These are phyloP conservation scores for Boletus vermiculosoides DNA, from an alignment of 768 basidiomycete genomes.

Conservation along the genomic window DNA sequence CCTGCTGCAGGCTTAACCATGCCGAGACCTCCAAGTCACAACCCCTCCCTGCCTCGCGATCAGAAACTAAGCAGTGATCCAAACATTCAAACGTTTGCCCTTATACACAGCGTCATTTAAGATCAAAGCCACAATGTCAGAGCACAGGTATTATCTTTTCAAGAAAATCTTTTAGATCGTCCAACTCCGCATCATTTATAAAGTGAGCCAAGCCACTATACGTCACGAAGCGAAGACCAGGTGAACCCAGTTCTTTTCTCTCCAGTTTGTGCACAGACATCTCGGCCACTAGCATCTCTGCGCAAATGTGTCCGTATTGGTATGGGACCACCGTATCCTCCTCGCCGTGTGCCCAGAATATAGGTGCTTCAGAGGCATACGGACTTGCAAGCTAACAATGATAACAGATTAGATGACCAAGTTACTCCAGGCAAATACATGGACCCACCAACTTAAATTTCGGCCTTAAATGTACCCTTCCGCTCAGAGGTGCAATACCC, in stretches of 20 bases:
- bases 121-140: not conserved
- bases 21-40: not conserved
- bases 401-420: not conserved
- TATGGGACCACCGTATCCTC: not conserved
- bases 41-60: not conserved
- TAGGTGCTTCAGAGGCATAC: not conserved
- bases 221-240: constrained; percentile 4
- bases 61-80: not conserved
- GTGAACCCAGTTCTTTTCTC: not conserved
- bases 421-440: not conserved
- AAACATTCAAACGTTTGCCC: not conserved
- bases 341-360: not conserved
- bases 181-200: not conserved
- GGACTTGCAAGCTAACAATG: not conserved
- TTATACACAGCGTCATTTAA: not conserved
- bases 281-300: not conserved
- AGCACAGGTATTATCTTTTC: not conserved
- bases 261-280: not conserved
- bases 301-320: not conserved
- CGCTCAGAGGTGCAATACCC: constrained; percentile 1
- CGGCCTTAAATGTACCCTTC: not conserved
- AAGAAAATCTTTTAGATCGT: not conserved
- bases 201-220: not conserved
- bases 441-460: constrained; percentile 1
- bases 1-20: not conserved